Conservation (phyloP, 2,329 filamentous ascomycete genomes). For the Magnaporthiopsis poae region DNA sequence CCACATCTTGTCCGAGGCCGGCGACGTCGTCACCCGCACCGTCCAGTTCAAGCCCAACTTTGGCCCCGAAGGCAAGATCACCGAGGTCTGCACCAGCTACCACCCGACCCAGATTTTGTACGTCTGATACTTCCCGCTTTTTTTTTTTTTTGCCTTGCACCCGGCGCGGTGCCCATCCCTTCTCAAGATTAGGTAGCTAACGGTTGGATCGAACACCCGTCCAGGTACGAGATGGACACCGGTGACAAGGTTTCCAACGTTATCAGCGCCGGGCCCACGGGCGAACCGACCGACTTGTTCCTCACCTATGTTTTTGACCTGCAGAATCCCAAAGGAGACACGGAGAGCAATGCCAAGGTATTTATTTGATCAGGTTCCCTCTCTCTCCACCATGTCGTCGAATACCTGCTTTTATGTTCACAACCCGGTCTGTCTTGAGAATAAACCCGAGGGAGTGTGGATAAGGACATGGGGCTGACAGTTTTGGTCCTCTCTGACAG, state of each 20-base stretch:
- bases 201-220: no score
- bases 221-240: conserved; percentile 19
- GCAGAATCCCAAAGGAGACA: conserved; percentile 16
- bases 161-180: no score
- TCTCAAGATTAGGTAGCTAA: no score
- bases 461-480: no score
- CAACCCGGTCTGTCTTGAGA: not conserved
- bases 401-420: not conserved
- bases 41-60: conserved; percentile 20
- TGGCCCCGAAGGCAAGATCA: conserved; percentile 11
- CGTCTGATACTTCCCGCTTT: no score
- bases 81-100: conserved; percentile 22
- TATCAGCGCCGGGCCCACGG: conserved; percentile 17
- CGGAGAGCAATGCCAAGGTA: conserved; percentile 17
- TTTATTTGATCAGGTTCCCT: no score
- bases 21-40: conserved; percentile 18
- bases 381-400: not conserved
- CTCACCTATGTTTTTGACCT: conserved; percentile 25
- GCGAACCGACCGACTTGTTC: conserved; percentile 17
- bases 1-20: conserved; percentile 22
- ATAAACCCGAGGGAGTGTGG: no score
- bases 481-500: conserved; percentile 9
- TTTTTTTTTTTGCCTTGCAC: no score
- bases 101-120: conserved; percentile 20
- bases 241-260: conserved; percentile 24